These are phyloP conservation scores for Aspergillus affinis DNA, from an alignment of 495 filamentous ascomycete species.

Conservation along the genomic window DNA sequence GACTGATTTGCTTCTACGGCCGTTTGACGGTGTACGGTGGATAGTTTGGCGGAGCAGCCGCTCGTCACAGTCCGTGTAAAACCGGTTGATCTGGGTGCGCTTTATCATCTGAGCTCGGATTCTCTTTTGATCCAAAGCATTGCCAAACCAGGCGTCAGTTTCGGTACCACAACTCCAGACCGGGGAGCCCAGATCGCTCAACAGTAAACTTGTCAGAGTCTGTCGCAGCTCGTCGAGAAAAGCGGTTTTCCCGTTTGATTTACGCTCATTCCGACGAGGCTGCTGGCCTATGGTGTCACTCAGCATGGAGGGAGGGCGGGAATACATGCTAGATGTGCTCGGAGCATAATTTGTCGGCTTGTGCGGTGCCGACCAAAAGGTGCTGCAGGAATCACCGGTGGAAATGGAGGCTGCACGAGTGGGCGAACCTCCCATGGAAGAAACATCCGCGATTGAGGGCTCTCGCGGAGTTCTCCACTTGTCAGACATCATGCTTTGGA, in stretches of 20 bases:
- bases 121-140: constrained; percentile 70
- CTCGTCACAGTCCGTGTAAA: constrained; percentile 42
- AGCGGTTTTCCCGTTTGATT: constrained; percentile 51
- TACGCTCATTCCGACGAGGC: constrained; percentile 37
- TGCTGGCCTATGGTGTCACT: constrained; percentile 37
- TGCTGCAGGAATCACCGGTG: constrained; percentile 74
- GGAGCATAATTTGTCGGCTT: constrained; percentile 61
- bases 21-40: constrained; percentile 24
- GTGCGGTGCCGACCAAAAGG: constrained; percentile 83
- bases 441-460: constrained; percentile 47
- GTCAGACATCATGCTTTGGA: constrained; percentile 67
- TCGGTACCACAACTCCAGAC: constrained; percentile 85
- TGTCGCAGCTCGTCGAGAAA: constrained; percentile 79
- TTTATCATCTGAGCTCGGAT: constrained; percentile 73
- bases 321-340: constrained; percentile 56
- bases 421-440: constrained; percentile 60
- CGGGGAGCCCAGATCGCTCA: constrained; percentile 85
- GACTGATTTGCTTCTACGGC: constrained; percentile 39
- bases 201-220: constrained; percentile 75
- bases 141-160: constrained; percentile 87
- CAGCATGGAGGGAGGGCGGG: constrained; percentile 46
- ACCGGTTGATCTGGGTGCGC: constrained; percentile 50
- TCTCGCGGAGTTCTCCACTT: constrained; percentile 57
- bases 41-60: constrained; percentile 26
- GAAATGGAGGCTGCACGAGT: constrained; percentile 51